A percentile compares a stretch with the other conserved stretches of the same genome.
Evolutionary conservation across 2,329 filamentous ascomycete genomes (phyloP).

Genomic region (Atkinsonella texensis): DNA sequence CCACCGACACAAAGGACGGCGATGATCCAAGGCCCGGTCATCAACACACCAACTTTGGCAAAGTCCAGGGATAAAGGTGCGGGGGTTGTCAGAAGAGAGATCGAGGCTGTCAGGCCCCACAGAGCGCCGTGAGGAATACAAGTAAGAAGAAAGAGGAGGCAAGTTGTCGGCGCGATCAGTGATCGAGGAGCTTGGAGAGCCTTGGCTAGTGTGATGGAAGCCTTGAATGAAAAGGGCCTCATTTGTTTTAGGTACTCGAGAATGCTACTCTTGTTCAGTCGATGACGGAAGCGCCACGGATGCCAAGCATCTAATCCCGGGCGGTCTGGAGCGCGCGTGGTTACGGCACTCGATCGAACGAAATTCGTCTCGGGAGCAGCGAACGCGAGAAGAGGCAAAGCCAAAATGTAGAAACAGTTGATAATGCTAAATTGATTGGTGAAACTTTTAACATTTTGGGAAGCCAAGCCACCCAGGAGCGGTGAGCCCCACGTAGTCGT

Average conservation of each 20-base stretch:
- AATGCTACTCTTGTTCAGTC: conserved; percentile 21
- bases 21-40: conserved; percentile 32
- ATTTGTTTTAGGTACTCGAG: conserved; percentile 27
- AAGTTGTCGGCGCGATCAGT: conserved; percentile 35
- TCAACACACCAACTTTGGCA: conserved; percentile 30
- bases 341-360: conserved; percentile 24
- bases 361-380: conserved; percentile 41
- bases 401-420: conserved; percentile 33
- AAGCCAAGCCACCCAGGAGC: conserved; percentile 38
- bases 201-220: conserved; percentile 15
- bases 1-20: conserved; percentile 20
- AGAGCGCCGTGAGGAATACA: conserved; percentile 33
- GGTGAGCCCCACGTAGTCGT: conserved; percentile 42
- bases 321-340: conserved; percentile 9
- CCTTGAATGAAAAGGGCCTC: conserved; percentile 26
- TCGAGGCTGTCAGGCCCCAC: conserved; percentile 32
- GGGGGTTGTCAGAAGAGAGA: conserved; percentile 35
- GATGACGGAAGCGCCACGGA: conserved; percentile 13
- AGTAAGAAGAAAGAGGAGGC: conserved; percentile 32
- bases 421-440: conserved; percentile 39
- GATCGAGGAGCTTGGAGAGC: conserved; percentile 36
- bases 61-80: conserved; percentile 30
- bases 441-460: conserved; percentile 27
- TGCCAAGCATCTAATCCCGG: conserved; percentile 11
- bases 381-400: conserved; percentile 34